phyloP scores from a whole-genome alignment of 345 rosid genomes.

The Excoecaria cochinchinensis region DNA sequence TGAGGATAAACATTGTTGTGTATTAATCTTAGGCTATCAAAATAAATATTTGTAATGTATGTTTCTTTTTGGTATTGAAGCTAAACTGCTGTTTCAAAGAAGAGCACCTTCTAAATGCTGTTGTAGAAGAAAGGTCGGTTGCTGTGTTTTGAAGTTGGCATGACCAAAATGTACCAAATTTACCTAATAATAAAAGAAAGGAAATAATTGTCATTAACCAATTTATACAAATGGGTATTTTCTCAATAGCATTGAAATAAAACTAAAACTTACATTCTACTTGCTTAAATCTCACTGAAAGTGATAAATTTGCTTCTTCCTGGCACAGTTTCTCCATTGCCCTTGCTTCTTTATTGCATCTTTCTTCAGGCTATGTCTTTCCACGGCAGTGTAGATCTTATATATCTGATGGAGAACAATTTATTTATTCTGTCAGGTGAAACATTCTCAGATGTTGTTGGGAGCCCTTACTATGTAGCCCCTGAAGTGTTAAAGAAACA shows the following conservation, averaged over 20 bases:
- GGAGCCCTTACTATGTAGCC: slow-evolving; percentile 97
- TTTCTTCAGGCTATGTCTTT: too few relatives aligned
- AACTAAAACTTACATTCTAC: background rate
- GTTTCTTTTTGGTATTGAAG: background rate
- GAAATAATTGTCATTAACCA: too few relatives aligned
- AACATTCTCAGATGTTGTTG: slow-evolving; percentile 82
- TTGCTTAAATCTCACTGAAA: background rate
- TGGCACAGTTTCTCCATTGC: background rate
- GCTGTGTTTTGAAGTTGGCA: background rate
- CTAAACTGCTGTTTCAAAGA: background rate
- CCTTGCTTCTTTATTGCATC: too few relatives aligned
- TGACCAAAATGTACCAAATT: background rate
- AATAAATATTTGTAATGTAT: background rate
- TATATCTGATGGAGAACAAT: background rate
- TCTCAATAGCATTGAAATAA: background rate
- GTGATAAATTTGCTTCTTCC: background rate
- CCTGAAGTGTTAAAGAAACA: slow-evolving; percentile 87
- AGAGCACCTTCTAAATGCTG: background rate
- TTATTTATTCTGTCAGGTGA: slow-evolving; percentile 50
- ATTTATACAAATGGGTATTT: background rate
- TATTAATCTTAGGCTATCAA: too few relatives aligned
- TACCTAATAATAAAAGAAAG: too few relatives aligned
- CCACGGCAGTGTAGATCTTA: background rate
- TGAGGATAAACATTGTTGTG: background rate
- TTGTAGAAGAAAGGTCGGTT: background rate